Evolutionary conservation across 2,329 filamentous ascomycete species (phyloP), one percentile per base, ranked within the genome.

Genomic region (Exophiala sp.): DNA sequence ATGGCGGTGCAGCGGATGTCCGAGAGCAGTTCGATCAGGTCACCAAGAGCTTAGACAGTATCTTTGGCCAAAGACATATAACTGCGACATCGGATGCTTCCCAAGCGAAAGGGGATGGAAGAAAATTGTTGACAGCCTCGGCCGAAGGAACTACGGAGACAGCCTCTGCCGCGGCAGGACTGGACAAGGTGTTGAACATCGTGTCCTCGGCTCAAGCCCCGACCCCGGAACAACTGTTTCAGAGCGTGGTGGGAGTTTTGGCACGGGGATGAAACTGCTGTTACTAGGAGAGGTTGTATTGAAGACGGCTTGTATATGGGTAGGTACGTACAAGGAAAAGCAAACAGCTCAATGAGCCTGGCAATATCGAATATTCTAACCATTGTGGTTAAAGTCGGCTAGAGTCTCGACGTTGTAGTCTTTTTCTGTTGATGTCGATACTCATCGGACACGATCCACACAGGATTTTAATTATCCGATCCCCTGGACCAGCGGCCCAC

Each of bases 151-250:
- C 21, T 23, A 11, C 21, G 19, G 34, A 18, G 7, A 16, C 43
- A 8, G 27, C 32, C n/a, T 32, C 47, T 4, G 21, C 38, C 6
- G 34, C 35, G 4, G 22, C 22, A 30, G 42, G 35, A 22, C 21
- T 60, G 8, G 48, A 57, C 21, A 39, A 44, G 1, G 53, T 55
- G 5, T 43, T 60, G 35, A 50, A 42, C 10, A 52, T 57, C 35
- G 32, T 48, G 11, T 51, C 50, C 2, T 51, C 55, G n/a, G 45
- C 39, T 10, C 45, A 50, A 24, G 53, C 46, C 13, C 57, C 58
- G 3, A 50, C 45, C 23, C 43, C 55, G 24, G 43, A 39, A 11
- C 48, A 57, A 18, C 40, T 60, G 47, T 60, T 60, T 43, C 49
- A 58, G 37, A 48, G 50, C 24, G 51, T 60, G 7, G 46, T 56